A percentile compares a stretch with the other conserved stretches of the same genome.
phyloP scores from a whole-genome alignment of 164 flowering plant genomes.

The Piper betle region DNA sequence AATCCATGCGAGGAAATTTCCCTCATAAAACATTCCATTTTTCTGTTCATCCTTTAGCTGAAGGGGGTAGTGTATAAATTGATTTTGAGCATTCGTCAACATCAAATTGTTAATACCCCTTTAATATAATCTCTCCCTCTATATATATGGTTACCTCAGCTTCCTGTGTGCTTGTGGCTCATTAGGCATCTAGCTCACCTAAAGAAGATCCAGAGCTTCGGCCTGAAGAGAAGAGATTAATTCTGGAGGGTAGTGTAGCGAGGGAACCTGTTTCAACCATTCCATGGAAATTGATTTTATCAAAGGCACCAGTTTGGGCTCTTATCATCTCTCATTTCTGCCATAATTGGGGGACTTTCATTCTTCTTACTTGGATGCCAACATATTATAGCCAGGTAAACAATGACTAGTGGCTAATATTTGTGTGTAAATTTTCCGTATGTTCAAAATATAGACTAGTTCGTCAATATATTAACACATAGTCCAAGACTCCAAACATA shows the following conservation, averaged over 20 bases:
- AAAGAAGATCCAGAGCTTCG: constrained; percentile 67
- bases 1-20: background rate
- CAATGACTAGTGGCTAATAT: background rate
- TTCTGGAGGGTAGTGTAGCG: constrained; percentile 48
- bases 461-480: too few relatives aligned
- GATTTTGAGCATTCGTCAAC: background rate
- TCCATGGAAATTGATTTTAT: constrained; percentile 88
- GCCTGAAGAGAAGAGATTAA: constrained; percentile 50
- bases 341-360: constrained; percentile 99
- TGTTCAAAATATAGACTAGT: too few relatives aligned
- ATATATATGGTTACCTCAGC: background rate
- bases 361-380: constrained; percentile 99
- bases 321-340: constrained; percentile 94
- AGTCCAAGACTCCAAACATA: too few relatives aligned
- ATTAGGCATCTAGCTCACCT: constrained; percentile 85
- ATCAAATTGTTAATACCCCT: background rate
- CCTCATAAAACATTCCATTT: background rate
- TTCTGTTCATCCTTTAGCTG: background rate
- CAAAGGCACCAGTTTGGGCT: constrained; percentile 97
- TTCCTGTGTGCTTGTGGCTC: background rate
- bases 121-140: background rate
- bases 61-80: background rate
- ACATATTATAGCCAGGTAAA: constrained; percentile 96
- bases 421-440: background rate
- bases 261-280: constrained; percentile 77